Evolutionary conservation across 1,284 basidiomycete genomes (phyloP).

Genomic region (Malassezia arunalokei): DNA sequence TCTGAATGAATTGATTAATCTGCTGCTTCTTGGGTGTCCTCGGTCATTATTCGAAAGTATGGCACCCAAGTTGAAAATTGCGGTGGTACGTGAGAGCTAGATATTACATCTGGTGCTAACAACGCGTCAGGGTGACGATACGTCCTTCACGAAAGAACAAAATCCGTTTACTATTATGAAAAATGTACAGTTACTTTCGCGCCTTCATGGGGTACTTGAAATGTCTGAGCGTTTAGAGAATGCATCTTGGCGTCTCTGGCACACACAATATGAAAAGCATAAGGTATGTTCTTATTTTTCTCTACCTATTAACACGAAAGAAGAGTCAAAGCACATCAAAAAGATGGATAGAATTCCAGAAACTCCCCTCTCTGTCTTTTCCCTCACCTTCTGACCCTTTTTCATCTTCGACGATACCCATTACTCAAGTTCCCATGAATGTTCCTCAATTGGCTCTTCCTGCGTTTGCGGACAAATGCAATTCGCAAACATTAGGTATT

Average conservation of each 20-base stretch:
- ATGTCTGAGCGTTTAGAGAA: constrained; percentile 7
- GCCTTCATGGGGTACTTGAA: background rate
- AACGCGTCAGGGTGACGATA: background rate
- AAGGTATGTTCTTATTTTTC: background rate
- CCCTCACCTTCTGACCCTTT: too few relatives aligned
- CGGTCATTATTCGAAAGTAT: background rate
- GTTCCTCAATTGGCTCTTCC: too few relatives aligned
- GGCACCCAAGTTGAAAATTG: constrained; percentile 4
- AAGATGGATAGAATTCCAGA: too few relatives aligned
- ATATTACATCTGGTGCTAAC: background rate
- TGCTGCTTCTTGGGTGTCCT: too few relatives aligned
- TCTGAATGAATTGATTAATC: too few relatives aligned
- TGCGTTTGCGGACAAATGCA: too few relatives aligned
- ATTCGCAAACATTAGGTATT: too few relatives aligned
- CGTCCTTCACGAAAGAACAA: constrained; percentile 2
- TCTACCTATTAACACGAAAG: too few relatives aligned
- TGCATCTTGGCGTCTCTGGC: constrained; percentile 12
- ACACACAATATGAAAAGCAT: constrained; percentile 1
- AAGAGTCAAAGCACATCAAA: too few relatives aligned
- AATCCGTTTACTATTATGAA: constrained; percentile 1
- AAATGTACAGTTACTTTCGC: background rate
- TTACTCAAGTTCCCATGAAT: too few relatives aligned
- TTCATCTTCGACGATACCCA: too few relatives aligned
- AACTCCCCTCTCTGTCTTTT: too few relatives aligned
- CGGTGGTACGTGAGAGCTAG: constrained; percentile 1